A percentile compares a stretch with the other conserved stretches of the same genome.
Conservation (phyloP, 2,329 filamentous ascomycete genomes). For the Microascus cirrosus region DNA sequence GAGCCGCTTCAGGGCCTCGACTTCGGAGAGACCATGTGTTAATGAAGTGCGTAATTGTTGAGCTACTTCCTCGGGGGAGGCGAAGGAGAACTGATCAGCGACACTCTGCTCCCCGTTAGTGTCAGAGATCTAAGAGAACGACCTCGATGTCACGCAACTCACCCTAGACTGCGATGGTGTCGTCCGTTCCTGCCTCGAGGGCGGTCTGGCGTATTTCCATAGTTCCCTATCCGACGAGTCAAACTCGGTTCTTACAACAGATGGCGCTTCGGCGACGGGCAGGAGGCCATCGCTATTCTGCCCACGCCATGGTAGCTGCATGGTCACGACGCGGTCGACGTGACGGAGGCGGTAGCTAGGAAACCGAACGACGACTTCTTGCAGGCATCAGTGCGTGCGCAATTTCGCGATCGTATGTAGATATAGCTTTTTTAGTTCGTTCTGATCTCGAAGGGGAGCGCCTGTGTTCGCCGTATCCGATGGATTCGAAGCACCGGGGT, state of each 20-base stretch:
- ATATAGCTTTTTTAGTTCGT: not conserved
- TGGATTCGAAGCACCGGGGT: not conserved
- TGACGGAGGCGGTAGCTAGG: not conserved
- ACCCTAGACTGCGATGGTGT: conserved; percentile 47
- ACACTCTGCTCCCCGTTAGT: conserved; percentile 17
- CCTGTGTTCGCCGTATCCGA: not conserved
- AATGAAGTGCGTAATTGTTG: conserved; percentile 73
- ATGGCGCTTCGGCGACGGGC: conserved; percentile 4
- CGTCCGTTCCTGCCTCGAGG: conserved; percentile 29
- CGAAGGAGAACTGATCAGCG: conserved; percentile 50
- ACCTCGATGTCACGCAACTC: conserved; percentile 11
- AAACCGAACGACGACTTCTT: not conserved
- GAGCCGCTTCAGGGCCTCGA: conserved; percentile 70
- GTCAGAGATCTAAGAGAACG: conserved; percentile 12
- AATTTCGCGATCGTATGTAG: not conserved
- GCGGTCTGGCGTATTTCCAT: conserved; percentile 12
- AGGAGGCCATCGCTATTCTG: conserved; percentile 3
- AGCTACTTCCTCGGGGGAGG: conserved; percentile 71
- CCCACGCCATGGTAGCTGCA: conserved; percentile 6
- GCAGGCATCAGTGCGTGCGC: not conserved
- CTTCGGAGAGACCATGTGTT: conserved; percentile 65
- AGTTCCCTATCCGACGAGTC: conserved; percentile 15
- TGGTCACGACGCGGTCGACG: not conserved
- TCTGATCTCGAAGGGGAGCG: not conserved
- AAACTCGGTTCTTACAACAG: conserved; percentile 6